Conservation (phyloP, 2,329 filamentous ascomycete species). For the Aspergillus fumigatiaffinis region DNA sequence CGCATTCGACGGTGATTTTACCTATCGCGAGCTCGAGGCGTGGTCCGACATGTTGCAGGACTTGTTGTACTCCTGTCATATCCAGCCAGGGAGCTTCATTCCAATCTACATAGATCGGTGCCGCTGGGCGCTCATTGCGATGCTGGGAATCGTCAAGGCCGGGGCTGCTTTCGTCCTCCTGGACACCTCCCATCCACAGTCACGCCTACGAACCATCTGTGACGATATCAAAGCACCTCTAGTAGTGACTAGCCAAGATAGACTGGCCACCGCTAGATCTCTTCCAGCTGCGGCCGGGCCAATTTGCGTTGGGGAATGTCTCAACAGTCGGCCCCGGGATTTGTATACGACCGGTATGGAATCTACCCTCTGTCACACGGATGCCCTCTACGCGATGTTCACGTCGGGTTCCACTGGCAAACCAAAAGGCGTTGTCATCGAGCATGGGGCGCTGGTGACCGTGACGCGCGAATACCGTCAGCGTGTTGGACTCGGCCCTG, state of each 20-base stretch:
- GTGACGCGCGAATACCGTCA: neutral
- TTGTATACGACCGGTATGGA: neutral
- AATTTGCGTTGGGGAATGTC: neutral
- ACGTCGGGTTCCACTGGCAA: conserved; percentile 56
- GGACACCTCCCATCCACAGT: conserved; percentile 8
- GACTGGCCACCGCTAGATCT: neutral
- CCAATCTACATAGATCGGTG: conserved; percentile 24
- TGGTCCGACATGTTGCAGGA: conserved; percentile 25
- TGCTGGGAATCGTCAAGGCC: conserved; percentile 18
- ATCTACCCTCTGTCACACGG: neutral
- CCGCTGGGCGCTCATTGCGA: conserved; percentile 6
- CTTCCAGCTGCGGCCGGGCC: neutral
- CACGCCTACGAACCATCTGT: neutral
- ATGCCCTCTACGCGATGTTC: conserved; percentile 28
- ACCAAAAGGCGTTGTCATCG: conserved; percentile 51
- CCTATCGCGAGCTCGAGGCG: conserved; percentile 22
- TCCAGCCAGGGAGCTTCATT: conserved; percentile 22
- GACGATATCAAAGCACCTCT: neutral
- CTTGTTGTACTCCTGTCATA: conserved; percentile 23
- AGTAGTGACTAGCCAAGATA: neutral
- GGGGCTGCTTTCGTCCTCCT: conserved; percentile 22
- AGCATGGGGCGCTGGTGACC: neutral
- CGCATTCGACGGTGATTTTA: conserved; percentile 25
- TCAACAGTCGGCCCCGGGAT: neutral
- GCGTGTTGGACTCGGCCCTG: neutral